Conservation (phyloP, 495 filamentous ascomycete species). For the Chaetomidium leptoderma region DNA sequence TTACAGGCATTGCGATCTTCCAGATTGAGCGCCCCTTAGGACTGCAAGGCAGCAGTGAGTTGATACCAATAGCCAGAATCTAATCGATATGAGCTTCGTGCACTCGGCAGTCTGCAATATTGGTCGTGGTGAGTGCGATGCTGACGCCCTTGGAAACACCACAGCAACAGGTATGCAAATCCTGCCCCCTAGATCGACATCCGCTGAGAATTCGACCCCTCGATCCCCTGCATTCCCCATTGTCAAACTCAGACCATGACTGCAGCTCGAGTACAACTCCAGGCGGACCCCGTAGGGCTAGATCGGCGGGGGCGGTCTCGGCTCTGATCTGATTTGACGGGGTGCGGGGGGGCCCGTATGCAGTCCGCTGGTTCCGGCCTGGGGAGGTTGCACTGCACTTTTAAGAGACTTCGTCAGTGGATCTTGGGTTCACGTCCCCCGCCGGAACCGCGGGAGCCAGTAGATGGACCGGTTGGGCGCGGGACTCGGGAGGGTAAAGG, state of each 20-base stretch:
- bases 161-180: too few species aligned
- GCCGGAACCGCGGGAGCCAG: too few species aligned
- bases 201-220: neutral
- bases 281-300: constrained; percentile 15
- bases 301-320: constrained; percentile 6
- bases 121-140: too few species aligned
- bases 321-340: constrained; percentile 16
- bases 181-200: neutral
- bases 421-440: too few species aligned
- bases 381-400: neutral
- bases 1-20: neutral
- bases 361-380: constrained; percentile 2
- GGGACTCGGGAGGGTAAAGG: neutral
- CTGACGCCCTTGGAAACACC: too few species aligned
- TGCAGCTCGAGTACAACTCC: constrained; percentile 8
- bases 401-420: too few species aligned
- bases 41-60: neutral
- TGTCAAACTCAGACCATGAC: constrained; percentile 4
- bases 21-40: neutral
- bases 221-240: neutral
- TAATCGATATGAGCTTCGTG: neutral
- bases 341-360: neutral
- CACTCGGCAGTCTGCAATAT: too few species aligned
- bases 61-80: neutral
- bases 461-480: neutral